Base-by-base conservation (phyloP, 371 early-diverging fungal genomes). In the Mortierella sp. region DNA sequence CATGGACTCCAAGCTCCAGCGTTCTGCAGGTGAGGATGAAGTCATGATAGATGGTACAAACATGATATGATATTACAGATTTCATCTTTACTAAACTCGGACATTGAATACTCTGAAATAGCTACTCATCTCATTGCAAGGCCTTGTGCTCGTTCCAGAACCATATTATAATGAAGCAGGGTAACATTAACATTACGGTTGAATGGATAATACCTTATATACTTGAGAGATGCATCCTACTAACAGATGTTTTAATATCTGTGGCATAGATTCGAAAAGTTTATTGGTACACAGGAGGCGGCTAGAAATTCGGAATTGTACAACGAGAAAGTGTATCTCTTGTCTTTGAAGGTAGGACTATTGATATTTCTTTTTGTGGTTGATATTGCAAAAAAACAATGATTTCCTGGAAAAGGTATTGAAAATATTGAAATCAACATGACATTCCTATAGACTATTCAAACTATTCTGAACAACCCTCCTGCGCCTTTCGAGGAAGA, bases 91-190 rank as follows among this genome's bases (percentile, higher is more conserved):
- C 56, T 31, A 32, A 51, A 22, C 17, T 13, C 53, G 7, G 1
- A 29, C 43, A 26, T 42, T 47, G 28, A 9, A 22, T 53, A 28
- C 8, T 6, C 57, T 35, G 23, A 4, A 42, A 40, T 51, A 87
- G 80, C 72, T 88, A 23, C 66, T 87, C 53, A 79, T 87, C 31
- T 87, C 88, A 3, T 59, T 89, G 12, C 89, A 89, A 66, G 85
- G 86, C 12, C 84, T 89, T 37, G 88, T 89, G 6, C 82, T 89
- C 3, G 85, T 85, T 2, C 78, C 82, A 34, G 61, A 83, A 31
- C 89, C 89, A 2, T 89, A 86, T 59, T 89, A 82, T 66, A 89
- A 89, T 59, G 89, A 89, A 72, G 86, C 88, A 19, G 88, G 88
- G 63, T 88, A 85, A 58, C 12, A 19, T 2, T 19, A 42, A n/a